These are phyloP conservation scores for Mycena citricolor DNA, from an alignment of 1,284 basidiomycete species.

Conservation along the genomic window DNA sequence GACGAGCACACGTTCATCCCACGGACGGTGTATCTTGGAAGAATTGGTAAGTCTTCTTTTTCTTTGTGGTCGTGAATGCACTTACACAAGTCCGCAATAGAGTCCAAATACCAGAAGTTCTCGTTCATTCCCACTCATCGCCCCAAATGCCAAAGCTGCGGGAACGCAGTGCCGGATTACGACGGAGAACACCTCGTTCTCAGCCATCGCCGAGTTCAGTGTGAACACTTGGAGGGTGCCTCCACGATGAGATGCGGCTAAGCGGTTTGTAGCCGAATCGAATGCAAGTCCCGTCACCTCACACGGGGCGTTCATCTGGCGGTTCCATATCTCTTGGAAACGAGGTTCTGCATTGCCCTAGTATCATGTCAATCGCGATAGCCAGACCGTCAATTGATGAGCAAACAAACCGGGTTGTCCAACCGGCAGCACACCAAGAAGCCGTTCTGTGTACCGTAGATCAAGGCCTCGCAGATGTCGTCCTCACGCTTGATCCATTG, in stretches of 20 bases:
- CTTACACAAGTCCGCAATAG: conserved; percentile 23
- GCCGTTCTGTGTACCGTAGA: conserved; percentile 17
- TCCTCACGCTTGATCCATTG: conserved; percentile 19
- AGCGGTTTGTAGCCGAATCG: conserved; percentile 14
- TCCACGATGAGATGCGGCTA: conserved; percentile 18
- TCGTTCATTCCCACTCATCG: conserved; percentile 15
- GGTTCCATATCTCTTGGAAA: background rate
- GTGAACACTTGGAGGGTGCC: conserved; percentile 21
- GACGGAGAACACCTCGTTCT: conserved; percentile 19
- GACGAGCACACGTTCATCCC: conserved; percentile 8
- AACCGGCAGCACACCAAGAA: conserved; percentile 15
- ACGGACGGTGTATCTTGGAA: conserved; percentile 11
- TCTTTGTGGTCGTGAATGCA: conserved; percentile 4
- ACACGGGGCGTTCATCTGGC: background rate
- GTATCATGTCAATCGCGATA: no score
- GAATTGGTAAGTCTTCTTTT: conserved; percentile 5
- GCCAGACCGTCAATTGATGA: no score
- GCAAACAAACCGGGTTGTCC: no score
- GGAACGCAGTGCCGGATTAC: conserved; percentile 13
- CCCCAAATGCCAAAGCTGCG: conserved; percentile 22
- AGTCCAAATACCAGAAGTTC: conserved; percentile 24
- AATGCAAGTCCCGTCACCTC: conserved; percentile 18
- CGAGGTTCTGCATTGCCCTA: no score
- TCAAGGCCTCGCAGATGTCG: conserved; percentile 14
- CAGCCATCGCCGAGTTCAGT: conserved; percentile 14